Base-by-base conservation (phyloP, 371 early-diverging fungal genomes). In the Lichtheimia corymbifera region DNA sequence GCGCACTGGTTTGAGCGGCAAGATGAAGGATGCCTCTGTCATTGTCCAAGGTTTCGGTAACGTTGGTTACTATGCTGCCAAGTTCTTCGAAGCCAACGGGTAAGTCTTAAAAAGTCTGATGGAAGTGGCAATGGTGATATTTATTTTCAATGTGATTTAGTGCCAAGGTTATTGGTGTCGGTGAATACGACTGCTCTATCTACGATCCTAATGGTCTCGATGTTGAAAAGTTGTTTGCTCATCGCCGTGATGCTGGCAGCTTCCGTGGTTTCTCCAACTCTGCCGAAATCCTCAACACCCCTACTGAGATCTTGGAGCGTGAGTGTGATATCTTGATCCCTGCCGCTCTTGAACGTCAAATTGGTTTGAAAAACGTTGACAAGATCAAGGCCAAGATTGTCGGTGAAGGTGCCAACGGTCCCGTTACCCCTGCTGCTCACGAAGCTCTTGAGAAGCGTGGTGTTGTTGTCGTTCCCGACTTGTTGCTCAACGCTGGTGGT, bases 11-110 rank as follows among this genome's bases (percentile, higher is more conserved):
- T 73, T 93, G 45, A 77, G 70, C 45, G 92, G 90, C 24, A 81
- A 84, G 52, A 82, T 94, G 58, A 76, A 84, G 30, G 93, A 82
- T 61, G 73, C 73, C 52, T 76, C 74, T 22, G 88, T 94, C 41
- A 76, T 92, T 57, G 82, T 94, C 58, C 95, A 94, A 79, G 95
- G 95, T 54, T 94, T 94, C 59, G 95, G 95, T 71, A 94, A 94
- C 68, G 95, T 94, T 60, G 94, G 94, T 49, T 92, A 90, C 81
- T 91, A 90, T 83, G 90, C 93, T 41, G 90, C 93, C 70, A 91
- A 91, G 74, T 94, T 94, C 83, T 93, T 94, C 66, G 84, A 88
- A 64, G 79, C 84, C 74, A 90, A 92, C 66, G 92, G 88, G 71
- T 77, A 76, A 66, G 60, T 15, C 5, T 13, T n/a, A n/a, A 24